Base-by-base conservation (phyloP, 371 early-diverging fungal species). In the Syncephalastrum racemosum region DNA sequence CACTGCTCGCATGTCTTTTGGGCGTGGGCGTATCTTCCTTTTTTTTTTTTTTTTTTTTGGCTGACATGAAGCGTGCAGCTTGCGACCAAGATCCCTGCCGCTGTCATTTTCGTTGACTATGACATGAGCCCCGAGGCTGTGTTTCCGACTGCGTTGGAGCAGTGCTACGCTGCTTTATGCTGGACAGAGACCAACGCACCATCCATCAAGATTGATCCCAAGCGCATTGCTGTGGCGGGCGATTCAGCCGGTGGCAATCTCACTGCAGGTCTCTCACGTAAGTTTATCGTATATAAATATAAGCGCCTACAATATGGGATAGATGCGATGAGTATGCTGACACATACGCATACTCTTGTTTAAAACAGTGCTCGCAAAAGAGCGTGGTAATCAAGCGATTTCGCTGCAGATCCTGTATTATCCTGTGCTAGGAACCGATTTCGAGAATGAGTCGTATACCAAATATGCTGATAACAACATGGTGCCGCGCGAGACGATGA, bases 201-300 rank as follows among this genome's bases (percentile, higher is more conserved):
- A 4, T 44, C 55, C 19, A 19, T 70, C 4, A 40, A 39, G 14
- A 57, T 67, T 3, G 66, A 73, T 47, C 58, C 63, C 3, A 52
- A 42, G 3, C 59, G 59, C 27, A 36, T 73, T 8, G 71, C 64
- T n/a, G 62, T 70, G 7, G 51, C 53, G 1, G 75, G 75, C 23
- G 69, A 71, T 58, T 64, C 64, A 16, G 68, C 69, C 6, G 75
- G 75, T 20, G 75, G 75, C 2, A 71, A 71, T 50, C 56, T 75
- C 12, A 53, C 69, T 16, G 59, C 69, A 2, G 63, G 61, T 2
- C 43, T 71, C 3, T 24, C 66, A 42, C 20, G 71, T 71, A 61
- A 67, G 56, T 22, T 3, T 19, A 8, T n/a, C 2, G 39, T 54
- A 52, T n/a, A n/a, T n/a, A n/a, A n/a, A n/a, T n/a, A 47, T 16